Conservation (phyloP, 2,329 filamentous ascomycete genomes). For the Cordyceps farinosa region DNA sequence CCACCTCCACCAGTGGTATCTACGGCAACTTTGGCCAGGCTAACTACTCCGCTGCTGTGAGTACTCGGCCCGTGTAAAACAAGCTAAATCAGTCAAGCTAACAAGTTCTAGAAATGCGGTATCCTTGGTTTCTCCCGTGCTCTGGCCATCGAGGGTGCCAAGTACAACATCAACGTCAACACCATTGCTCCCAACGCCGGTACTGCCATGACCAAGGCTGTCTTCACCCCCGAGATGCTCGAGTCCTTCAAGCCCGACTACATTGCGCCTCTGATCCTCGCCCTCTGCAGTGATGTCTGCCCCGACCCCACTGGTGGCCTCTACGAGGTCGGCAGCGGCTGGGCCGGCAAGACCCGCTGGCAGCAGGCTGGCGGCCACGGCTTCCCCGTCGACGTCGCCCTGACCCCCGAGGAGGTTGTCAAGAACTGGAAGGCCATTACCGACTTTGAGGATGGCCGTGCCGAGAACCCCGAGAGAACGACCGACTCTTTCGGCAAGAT, state of each 20-base stretch:
- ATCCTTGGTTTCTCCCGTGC: conserved; percentile 95
- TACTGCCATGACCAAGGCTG: conserved; percentile 88
- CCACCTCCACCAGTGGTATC: conserved; percentile 92
- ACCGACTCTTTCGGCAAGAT: conserved; percentile 74
- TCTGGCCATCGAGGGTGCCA: conserved; percentile 85
- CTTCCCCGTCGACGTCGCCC: conserved; percentile 80
- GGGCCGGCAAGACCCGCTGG: conserved; percentile 90
- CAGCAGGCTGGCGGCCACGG: conserved; percentile 84
- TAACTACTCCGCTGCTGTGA: conserved; percentile 88
- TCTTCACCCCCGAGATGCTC: conserved; percentile 95
- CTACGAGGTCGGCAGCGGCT: conserved; percentile 93
- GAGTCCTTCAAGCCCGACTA: conserved; percentile 99
- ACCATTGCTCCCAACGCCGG: conserved; percentile 97
- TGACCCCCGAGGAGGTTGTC: conserved; percentile 81
- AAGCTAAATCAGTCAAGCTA: conserved; percentile 19
- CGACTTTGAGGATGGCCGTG: conserved; percentile 82
- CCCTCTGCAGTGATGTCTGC: conserved; percentile 80
- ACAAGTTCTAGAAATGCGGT: conserved; percentile 66
- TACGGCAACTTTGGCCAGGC: conserved; percentile 99
- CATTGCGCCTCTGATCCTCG: conserved; percentile 86
- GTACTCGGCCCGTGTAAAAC: conserved; percentile 29
- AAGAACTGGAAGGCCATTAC: conserved; percentile 74
- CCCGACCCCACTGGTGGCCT: conserved; percentile 81
- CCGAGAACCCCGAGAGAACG: conserved; percentile 79
- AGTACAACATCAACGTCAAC: conserved; percentile 98